A percentile compares a stretch with the other conserved stretches of the same genome.
Evolutionary conservation across 768 basidiomycete species (phyloP).

Genomic region (Tephrocybe sp.): DNA sequence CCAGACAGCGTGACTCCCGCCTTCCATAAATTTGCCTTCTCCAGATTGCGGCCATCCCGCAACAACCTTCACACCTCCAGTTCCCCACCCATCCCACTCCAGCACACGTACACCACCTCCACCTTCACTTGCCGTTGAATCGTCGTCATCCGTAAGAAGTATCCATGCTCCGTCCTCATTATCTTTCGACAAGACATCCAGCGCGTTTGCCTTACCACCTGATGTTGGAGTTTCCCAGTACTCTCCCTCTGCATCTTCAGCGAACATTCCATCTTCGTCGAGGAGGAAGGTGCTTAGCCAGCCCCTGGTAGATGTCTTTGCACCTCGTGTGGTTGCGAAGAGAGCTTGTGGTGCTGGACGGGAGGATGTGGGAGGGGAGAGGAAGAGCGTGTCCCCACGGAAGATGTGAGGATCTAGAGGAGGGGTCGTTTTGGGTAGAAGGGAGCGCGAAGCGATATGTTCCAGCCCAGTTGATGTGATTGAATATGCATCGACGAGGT

Average conservation of each 20-base stretch:
- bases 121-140: constrained; percentile 24
- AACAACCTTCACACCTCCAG: constrained; percentile 37
- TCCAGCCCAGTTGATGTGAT: constrained; percentile 31
- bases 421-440: constrained; percentile 25
- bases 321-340: constrained; percentile 48
- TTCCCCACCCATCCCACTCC: constrained; percentile 49
- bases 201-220: constrained; percentile 51
- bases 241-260: neutral
- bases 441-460: constrained; percentile 30
- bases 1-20: constrained; percentile 54
- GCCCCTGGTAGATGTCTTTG: constrained; percentile 30
- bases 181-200: constrained; percentile 38
- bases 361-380: constrained; percentile 34
- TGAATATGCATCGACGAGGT: constrained; percentile 42
- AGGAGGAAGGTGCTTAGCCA: constrained; percentile 44
- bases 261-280: constrained; percentile 19
- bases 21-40: constrained; percentile 29
- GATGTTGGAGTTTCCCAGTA: constrained; percentile 45
- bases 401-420: constrained; percentile 18
- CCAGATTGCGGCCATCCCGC: constrained; percentile 37
- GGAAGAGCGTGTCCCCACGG: constrained; percentile 46
- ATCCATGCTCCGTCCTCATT: constrained; percentile 40
- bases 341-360: constrained; percentile 37
- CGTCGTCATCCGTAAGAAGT: constrained; percentile 48
- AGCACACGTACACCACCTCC: constrained; percentile 41